These are phyloP conservation scores for Pleurotus ostreatus DNA, from an alignment of 768 basidiomycete species.

Conservation along the genomic window DNA sequence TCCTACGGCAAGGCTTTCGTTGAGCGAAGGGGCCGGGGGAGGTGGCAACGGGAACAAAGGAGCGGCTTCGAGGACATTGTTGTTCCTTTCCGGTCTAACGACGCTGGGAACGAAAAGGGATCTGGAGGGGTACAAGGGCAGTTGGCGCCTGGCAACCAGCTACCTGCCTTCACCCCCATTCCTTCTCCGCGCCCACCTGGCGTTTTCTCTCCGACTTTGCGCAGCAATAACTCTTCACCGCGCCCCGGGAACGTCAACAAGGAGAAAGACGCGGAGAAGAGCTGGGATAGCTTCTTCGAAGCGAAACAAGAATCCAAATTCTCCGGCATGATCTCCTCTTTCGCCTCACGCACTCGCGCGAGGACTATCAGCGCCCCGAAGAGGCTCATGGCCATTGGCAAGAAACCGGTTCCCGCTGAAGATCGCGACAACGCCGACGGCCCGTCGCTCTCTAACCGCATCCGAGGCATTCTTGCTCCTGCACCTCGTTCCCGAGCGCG, in stretches of 20 bases:
- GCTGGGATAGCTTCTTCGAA: slow-evolving; percentile 42
- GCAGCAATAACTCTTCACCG: slow-evolving; percentile 14
- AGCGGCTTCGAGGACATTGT: slow-evolving; percentile 41
- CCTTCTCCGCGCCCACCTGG: slow-evolving; percentile 31
- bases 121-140: slow-evolving; percentile 8
- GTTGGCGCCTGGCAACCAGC: slow-evolving; percentile 19
- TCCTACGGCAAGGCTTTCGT: slow-evolving; percentile 48
- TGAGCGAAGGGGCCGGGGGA: slow-evolving; percentile 42
- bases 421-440: slow-evolving; percentile 19
- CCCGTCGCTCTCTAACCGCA: background rate
- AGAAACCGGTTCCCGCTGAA: slow-evolving; percentile 32
- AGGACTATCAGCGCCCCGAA: slow-evolving; percentile 25
- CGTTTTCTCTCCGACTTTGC: slow-evolving; percentile 17
- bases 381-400: slow-evolving; percentile 42
- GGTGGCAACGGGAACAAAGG: slow-evolving; percentile 50
- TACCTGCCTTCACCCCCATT: slow-evolving; percentile 49
- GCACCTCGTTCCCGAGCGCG: slow-evolving; percentile 16
- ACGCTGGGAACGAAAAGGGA: slow-evolving; percentile 18
- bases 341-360: slow-evolving; percentile 20
- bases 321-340: slow-evolving; percentile 12
- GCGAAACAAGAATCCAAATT: slow-evolving; percentile 5
- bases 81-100: slow-evolving; percentile 25
- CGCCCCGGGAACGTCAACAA: slow-evolving; percentile 11
- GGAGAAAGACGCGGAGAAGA: slow-evolving; percentile 28
- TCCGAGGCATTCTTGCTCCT: slow-evolving; percentile 17